Percentiles rank a stretch among this genome's conserved stretches.
phyloP scores from a whole-genome alignment of 768 basidiomycete genomes.

The Daedaleopsis nitida region DNA sequence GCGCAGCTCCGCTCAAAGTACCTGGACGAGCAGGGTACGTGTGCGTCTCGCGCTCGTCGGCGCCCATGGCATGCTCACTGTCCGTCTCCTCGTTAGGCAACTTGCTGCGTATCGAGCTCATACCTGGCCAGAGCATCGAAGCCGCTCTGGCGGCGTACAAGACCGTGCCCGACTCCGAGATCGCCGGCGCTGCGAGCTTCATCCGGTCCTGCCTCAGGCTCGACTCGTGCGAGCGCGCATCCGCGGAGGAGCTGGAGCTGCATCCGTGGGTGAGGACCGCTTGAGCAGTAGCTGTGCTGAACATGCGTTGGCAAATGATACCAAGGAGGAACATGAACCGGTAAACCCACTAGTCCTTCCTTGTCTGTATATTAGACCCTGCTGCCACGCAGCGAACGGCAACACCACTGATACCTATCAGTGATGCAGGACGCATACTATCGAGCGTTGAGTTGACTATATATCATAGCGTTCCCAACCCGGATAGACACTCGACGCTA shows the following conservation, averaged over 20 bases:
- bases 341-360: too few relatives aligned
- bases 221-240: conserved; percentile 1
- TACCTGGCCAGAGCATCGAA: conserved; percentile 9
- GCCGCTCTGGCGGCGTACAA: conserved; percentile 7
- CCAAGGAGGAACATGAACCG: too few relatives aligned
- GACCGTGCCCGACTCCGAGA: conserved; percentile 1
- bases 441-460: too few relatives aligned
- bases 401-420: too few relatives aligned
- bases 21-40: conserved; percentile 10
- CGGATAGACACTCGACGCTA: too few relatives aligned
- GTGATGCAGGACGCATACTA: too few relatives aligned
- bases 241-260: conserved; percentile 8
- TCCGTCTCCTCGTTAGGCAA: background rate
- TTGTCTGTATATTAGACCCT: too few relatives aligned
- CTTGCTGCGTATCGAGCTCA: conserved; percentile 5
- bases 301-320: too few relatives aligned
- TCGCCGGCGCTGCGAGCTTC: conserved; percentile 1
- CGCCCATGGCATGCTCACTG: background rate
- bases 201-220: conserved; percentile 3
- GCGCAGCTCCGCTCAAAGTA: conserved; percentile 7
- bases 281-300: too few relatives aligned
- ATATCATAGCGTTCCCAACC: too few relatives aligned
- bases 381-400: too few relatives aligned
- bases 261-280: background rate
- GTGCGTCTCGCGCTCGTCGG: background rate